Evolutionary conservation across 208 protist genomes (phyloP), one percentile per base, ranked within the genome.

Genomic region (Acanthamoeba culbertsoni): DNA sequence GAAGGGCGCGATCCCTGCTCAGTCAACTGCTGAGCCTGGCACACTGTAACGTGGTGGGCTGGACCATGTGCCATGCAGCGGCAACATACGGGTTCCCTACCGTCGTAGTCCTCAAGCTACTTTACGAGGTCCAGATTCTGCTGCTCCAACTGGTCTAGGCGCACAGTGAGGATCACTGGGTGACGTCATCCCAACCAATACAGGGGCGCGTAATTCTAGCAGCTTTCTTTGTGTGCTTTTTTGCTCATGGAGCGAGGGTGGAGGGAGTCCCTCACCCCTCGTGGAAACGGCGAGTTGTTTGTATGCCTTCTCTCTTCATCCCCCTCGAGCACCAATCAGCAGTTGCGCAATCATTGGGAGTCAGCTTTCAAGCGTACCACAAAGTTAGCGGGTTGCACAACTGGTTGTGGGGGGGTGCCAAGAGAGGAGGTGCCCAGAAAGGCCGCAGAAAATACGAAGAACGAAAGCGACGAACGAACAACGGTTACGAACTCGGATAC

Each of bases 1-100:
- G 31, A 14, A 33, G 3, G 62, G 12, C 8, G 20, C 62, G 62
- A n/a, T n/a, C 62, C 28, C 12, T 71, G 68, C 26, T 28, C 18
- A 79, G 68, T n/a, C 68, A 79, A 42, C 68, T 79, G 14, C n/a
- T 79, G 68, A 35, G 40, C 68, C 16, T 79, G 68, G 37, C 14
- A 33, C 23, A 79, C 37, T 33, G 68, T 42, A 43, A 79, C 68
- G 42, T 79, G 12, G 40, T 79, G 20, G 68, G 68, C 40, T 79
- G 68, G 68, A 42, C n/a, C 68, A 79, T 79, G 68, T 79, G 68
- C 18, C 68, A 79, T 20, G 68, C 68, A 16, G 68, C 68, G 40
- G 31, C 48, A 16, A 14, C 28, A 7, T 40, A 79, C 40, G 68
- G 68, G 18, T 79, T 79, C 68, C 68, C 68, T 18, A 79, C 68